Evolutionary conservation across 495 filamentous ascomycete genomes (phyloP), one percentile per base, ranked within the genome.

Genomic region (Recurvomyces mirabilis): DNA sequence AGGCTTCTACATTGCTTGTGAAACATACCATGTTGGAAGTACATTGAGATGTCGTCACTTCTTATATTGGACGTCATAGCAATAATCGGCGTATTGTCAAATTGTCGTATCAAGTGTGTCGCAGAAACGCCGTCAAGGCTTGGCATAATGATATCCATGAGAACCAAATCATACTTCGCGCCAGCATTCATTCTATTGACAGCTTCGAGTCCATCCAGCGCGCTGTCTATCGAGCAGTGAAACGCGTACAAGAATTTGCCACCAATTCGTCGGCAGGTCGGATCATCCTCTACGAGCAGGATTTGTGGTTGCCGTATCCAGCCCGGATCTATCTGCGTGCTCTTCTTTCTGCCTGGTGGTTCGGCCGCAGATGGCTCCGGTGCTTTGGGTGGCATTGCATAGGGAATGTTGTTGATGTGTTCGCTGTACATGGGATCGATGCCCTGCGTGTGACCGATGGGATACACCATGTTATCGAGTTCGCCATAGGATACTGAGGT

Each of bases 131-230:
- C 91, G 58, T 96, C 91, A 14, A 98, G 69, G 56, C 89, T 81
- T 13, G 91, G 91, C 89, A 98, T 95, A 47, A 96, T 93, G 53
- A 98, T 96, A 65, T 96, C 93, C 91, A 98, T 98, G 32, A 96
- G 73, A 33, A 98, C 86, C 30, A 98, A 65, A 58, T 96, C 88
- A 62, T 93, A 96, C 25, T 83, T 85, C 14, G 78, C 76, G 13
- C 82, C 81, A 24, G 70, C 67, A 58, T 84, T 87, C 56, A 94
- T 79, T 61, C 93, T 95, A 60, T 84, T 86, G 30, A 95, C 88
- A 36, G 91, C 89, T 62, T 94, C 84, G 39, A 94, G 66, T 11
- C 91, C 91, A 64, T 98, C 85, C 42, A 81, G 74, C 84, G 89
- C 84, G 56, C 77, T 84, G 60, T 95, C 85, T 58, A 96, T 93